Percentiles rank a stretch among this genome's conserved stretches.
These are phyloP conservation scores for Microbotryum silenes-acaulis DNA, from an alignment of 1,284 basidiomycete species.

Conservation along the genomic window DNA sequence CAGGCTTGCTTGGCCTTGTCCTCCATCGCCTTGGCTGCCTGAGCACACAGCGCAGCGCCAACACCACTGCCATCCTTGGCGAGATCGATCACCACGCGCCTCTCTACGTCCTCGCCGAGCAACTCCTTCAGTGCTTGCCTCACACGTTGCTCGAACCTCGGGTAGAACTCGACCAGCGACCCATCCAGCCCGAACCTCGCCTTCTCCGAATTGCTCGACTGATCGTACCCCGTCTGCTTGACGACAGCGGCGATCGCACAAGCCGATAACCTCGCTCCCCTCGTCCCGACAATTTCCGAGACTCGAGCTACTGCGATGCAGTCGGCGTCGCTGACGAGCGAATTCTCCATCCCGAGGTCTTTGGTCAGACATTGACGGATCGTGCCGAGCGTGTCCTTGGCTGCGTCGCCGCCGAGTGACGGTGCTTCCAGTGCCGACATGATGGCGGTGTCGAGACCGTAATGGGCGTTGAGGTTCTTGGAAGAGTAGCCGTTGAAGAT, in stretches of 20 bases:
- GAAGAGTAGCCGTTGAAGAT: slow-evolving; percentile 77
- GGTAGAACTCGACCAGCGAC: slow-evolving; percentile 85
- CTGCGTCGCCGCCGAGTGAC: slow-evolving; percentile 15
- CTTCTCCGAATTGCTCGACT: slow-evolving; percentile 40
- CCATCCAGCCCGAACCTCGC: slow-evolving; percentile 78
- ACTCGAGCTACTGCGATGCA: slow-evolving; percentile 74
- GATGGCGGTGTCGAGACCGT: slow-evolving; percentile 85
- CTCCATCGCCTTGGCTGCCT: slow-evolving; percentile 28
- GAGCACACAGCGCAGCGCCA: slow-evolving; percentile 45
- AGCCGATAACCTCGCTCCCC: slow-evolving; percentile 76
- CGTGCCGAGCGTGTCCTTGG: slow-evolving; percentile 15
- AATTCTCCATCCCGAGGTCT: slow-evolving; percentile 58
- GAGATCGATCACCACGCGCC: slow-evolving; percentile 71
- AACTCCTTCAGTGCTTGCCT: slow-evolving; percentile 64
- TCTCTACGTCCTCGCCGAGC: slow-evolving; percentile 71
- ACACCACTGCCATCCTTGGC: slow-evolving; percentile 97
- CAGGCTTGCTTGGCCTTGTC: slow-evolving; percentile 5
- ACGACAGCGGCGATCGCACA: slow-evolving; percentile 80
- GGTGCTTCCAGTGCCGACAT: slow-evolving; percentile 71
- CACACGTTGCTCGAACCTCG: slow-evolving; percentile 67
- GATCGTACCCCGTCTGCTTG: slow-evolving; percentile 64
- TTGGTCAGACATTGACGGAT: slow-evolving; percentile 39
- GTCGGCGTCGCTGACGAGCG: slow-evolving; percentile 44
- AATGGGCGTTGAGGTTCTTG: slow-evolving; percentile 68
- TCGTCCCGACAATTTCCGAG: slow-evolving; percentile 63